Conservation (phyloP, 441 rosid species). For the Pelargonium cotyledonis region DNA sequence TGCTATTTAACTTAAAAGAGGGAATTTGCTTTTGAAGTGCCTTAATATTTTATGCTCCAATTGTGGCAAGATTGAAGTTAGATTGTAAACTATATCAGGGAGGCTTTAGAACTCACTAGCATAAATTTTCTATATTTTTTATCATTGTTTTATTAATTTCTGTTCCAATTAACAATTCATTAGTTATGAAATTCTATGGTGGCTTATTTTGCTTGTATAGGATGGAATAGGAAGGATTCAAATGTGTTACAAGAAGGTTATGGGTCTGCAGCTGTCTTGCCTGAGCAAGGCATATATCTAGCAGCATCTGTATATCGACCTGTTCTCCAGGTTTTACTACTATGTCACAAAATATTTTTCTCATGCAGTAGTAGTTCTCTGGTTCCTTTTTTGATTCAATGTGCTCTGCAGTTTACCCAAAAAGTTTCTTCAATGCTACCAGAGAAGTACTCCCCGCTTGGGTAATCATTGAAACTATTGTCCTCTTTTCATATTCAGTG, state of each 20-base stretch:
- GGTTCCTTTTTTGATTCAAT: constrained; percentile 18
- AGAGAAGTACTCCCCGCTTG: constrained; percentile 72
- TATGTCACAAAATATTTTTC: constrained; percentile 11
- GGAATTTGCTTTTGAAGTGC: too few relatives aligned
- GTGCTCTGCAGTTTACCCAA: constrained; percentile 79
- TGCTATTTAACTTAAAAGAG: too few relatives aligned
- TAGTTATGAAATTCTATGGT: constrained; percentile 7
- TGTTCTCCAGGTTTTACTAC: constrained; percentile 69
- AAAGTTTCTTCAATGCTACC: constrained; percentile 83
- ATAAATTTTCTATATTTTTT: too few relatives aligned
- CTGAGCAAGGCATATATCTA: constrained; percentile 96
- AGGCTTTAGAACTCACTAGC: too few relatives aligned
- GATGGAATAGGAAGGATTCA: constrained; percentile 82
- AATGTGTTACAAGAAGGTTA: constrained; percentile 87
- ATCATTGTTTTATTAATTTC: not conserved
- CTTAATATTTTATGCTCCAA: too few relatives aligned
- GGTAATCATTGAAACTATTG: constrained; percentile 45
- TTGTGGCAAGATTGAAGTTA: too few relatives aligned
- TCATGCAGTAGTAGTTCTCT: constrained; percentile 15
- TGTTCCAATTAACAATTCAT: not conserved
- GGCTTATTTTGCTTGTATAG: constrained; percentile 23
- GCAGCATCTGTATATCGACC: constrained; percentile 94
- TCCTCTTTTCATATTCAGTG: constrained; percentile 12
- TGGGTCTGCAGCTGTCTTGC: constrained; percentile 92
- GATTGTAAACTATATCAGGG: too few relatives aligned